These are phyloP conservation scores for Psophocarpus tetragonolobus DNA, from an alignment of 306 rosid genomes.

Conservation along the genomic window DNA sequence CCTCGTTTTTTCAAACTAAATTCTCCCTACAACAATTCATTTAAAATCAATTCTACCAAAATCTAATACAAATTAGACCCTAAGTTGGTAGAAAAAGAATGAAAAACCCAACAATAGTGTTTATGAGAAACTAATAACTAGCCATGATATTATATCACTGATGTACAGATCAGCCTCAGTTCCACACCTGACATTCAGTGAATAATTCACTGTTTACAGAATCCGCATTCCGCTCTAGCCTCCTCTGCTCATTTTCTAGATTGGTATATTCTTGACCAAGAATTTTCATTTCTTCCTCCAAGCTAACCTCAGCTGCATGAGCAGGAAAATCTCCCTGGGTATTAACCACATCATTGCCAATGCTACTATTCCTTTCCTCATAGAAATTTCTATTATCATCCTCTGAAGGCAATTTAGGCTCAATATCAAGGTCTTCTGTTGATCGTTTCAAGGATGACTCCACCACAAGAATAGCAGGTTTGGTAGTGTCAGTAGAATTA, in stretches of 20 bases:
- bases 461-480: constrained; percentile 28
- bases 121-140: constrained; percentile 8
- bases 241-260: constrained; percentile 75
- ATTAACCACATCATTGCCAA: constrained; percentile 34
- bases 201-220: constrained; percentile 84
- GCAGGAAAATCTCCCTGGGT: constrained; percentile 38
- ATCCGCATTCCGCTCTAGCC: constrained; percentile 90
- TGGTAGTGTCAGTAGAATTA: constrained; percentile 41
- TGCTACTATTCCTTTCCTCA: constrained; percentile 37
- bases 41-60: neutral
- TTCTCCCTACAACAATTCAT: neutral
- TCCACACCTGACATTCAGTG: constrained; percentile 87
- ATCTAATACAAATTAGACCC: neutral
- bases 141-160: neutral
- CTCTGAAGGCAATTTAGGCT: constrained; percentile 41
- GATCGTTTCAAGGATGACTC: constrained; percentile 40
- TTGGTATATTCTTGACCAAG: constrained; percentile 66
- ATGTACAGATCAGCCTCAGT: constrained; percentile 27
- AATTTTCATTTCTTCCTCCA: constrained; percentile 72
- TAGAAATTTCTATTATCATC: constrained; percentile 23
- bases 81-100: neutral
- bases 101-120: constrained; percentile 7
- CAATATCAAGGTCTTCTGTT: constrained; percentile 26
- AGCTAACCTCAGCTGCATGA: constrained; percentile 41
- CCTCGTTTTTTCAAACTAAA: neutral